Evolutionary conservation across 129 eudicot species (phyloP).

Genomic region (Deinandra increscens): DNA sequence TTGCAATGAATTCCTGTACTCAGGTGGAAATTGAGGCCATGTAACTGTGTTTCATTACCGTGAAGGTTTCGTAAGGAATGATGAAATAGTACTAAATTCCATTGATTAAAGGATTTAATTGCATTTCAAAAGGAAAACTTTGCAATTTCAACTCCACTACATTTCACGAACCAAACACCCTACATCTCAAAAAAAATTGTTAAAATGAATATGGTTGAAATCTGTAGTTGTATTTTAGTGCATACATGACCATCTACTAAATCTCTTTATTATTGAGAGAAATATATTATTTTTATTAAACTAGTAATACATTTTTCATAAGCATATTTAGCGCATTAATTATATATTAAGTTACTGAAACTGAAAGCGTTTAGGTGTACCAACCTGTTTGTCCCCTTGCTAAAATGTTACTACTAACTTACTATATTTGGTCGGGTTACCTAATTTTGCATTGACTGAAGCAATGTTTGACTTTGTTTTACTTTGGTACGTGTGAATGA

Average conservation of each 20-base stretch:
- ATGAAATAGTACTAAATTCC: no score
- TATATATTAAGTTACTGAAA: background rate
- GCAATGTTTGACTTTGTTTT: constrained; percentile 7
- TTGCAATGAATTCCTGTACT: no score
- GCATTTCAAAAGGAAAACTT: no score
- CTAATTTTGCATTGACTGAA: background rate
- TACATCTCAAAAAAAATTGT: background rate
- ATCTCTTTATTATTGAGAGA: background rate
- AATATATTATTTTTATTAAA: no score
- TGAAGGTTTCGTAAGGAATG: no score
- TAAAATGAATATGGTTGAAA: background rate
- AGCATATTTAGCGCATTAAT: background rate
- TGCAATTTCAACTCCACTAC: no score
- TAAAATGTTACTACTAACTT: no score
- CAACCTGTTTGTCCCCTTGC: background rate
- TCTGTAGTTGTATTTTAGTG: background rate
- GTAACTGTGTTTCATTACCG: no score
- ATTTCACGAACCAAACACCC: no score
- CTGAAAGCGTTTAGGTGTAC: background rate
- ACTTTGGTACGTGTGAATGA: constrained; percentile 16
- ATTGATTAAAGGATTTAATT: no score
- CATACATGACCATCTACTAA: background rate
- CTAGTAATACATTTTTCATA: background rate
- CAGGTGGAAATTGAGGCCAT: no score
- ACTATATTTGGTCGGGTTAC: background rate